Percentiles rank a stretch among this genome's conserved stretches.
Evolutionary conservation across 202 grass and related monocot genomes (phyloP).

Genomic region (Brachypodium distachyon): DNA sequence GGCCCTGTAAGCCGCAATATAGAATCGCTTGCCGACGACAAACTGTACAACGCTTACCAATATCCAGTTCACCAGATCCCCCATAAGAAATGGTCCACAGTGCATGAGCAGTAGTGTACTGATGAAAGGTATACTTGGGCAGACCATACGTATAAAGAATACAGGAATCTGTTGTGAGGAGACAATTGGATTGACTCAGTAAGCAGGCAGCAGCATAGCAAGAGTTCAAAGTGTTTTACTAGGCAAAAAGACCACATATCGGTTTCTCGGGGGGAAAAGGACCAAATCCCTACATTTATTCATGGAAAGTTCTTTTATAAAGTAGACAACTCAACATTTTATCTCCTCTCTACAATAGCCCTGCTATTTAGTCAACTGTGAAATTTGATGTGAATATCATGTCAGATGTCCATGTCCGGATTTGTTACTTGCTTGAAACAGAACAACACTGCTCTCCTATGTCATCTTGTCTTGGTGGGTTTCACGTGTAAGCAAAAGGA

Average conservation of each 20-base stretch:
- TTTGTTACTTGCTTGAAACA: neutral
- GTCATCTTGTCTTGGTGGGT: neutral
- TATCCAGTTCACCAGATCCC: slow-evolving; percentile 83
- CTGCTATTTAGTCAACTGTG: neutral
- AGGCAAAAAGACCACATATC: no score
- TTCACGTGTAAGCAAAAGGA: slow-evolving; percentile 13
- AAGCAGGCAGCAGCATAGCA: neutral
- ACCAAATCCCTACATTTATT: neutral
- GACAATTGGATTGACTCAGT: slow-evolving; percentile 18
- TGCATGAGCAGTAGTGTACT: slow-evolving; percentile 55
- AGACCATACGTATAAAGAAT: slow-evolving; percentile 88
- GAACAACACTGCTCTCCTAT: neutral
- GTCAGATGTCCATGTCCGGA: neutral
- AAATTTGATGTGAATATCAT: neutral
- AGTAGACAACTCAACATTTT: neutral
- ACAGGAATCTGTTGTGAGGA: slow-evolving; percentile 74
- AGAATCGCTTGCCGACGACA: slow-evolving; percentile 89
- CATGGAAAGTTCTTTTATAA: neutral
- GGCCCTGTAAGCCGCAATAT: slow-evolving; percentile 85
- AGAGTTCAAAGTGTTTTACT: neutral
- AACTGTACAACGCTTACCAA: slow-evolving; percentile 92
- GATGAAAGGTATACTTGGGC: slow-evolving; percentile 67
- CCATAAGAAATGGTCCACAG: slow-evolving; percentile 76
- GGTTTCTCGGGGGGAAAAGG: neutral
- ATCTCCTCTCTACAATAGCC: neutral